Conservation (phyloP, 805 yeast species). For the Candida michaelii region DNA sequence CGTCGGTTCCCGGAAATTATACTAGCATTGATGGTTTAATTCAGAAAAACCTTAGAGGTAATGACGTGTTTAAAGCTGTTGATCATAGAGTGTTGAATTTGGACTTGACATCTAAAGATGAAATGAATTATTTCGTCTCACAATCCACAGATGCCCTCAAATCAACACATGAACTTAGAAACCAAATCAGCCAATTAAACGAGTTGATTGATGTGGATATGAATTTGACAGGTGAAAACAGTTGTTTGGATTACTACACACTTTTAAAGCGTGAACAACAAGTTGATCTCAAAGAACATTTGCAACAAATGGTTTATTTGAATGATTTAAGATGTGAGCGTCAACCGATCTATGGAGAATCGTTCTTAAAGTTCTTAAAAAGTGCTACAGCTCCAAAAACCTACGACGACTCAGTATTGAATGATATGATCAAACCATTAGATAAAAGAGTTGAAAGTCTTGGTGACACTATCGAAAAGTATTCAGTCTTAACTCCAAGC, state of each 20-base stretch:
- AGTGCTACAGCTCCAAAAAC: conserved; percentile 9
- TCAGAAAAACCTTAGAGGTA: conserved; percentile 16
- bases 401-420: conserved; percentile 15
- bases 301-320: conserved; percentile 58
- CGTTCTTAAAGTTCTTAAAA: conserved; percentile 46
- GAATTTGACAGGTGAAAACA: conserved; percentile 19
- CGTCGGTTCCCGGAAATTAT: conserved; percentile 57
- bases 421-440: conserved; percentile 24
- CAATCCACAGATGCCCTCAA: conserved; percentile 44
- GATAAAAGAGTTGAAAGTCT: conserved; percentile 32
- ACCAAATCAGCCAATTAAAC: conserved; percentile 45
- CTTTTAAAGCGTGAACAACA: conserved; percentile 54
- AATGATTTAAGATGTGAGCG: conserved; percentile 65
- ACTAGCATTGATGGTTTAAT: conserved; percentile 38
- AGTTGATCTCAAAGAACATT: conserved; percentile 47
- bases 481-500: conserved; percentile 83
- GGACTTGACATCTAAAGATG: conserved; percentile 48
- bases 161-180: conserved; percentile 46
- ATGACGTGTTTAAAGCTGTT: conserved; percentile 1
- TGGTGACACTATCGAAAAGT: conserved; percentile 62
- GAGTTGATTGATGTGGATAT: conserved; percentile 25
- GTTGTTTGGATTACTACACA: conserved; percentile 60
- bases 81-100: conserved; percentile 63
- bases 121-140: conserved; percentile 46
- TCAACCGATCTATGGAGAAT: conserved; percentile 67